These are phyloP conservation scores for Pseudogymnoascus sp. DNA, from an alignment of 2,329 filamentous ascomycete species.

Conservation along the genomic window DNA sequence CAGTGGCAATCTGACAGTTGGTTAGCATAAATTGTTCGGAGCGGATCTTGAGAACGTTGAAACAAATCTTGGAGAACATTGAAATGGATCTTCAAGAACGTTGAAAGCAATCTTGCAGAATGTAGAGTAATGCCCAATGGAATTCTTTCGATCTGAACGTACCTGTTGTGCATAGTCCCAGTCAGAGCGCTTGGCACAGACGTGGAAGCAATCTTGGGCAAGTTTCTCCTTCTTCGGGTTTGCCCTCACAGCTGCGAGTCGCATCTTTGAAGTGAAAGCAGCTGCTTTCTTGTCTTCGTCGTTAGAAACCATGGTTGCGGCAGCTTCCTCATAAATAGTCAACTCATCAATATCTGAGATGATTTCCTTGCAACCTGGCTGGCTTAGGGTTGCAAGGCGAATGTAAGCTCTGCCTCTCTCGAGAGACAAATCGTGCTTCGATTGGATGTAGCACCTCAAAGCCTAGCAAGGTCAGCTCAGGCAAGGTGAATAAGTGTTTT, in stretches of 20 bases:
- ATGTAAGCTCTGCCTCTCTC: constrained; percentile 24
- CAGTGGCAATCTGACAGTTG: constrained; percentile 22
- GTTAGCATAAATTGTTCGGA: neutral
- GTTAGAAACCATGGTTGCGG: constrained; percentile 18
- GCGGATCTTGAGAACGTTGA: constrained; percentile 15
- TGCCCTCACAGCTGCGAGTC: constrained; percentile 25
- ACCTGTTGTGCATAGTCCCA: constrained; percentile 28
- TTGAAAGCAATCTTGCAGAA: neutral
- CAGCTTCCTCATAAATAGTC: constrained; percentile 25
- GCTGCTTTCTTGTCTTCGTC: constrained; percentile 19
- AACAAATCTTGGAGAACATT: constrained; percentile 10
- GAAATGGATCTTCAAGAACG: constrained; percentile 15
- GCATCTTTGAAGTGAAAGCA: constrained; percentile 23
- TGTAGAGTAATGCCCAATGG: neutral
- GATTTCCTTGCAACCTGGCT: constrained; percentile 14
- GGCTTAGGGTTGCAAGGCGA: constrained; percentile 21
- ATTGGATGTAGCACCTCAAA: constrained; percentile 25
- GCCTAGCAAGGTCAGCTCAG: constrained; percentile 19
- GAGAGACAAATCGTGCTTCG: constrained; percentile 17
- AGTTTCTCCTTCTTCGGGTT: constrained; percentile 25
- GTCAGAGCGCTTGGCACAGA: constrained; percentile 25
- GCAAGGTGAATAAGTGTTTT: neutral
- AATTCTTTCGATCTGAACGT: neutral
- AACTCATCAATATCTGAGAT: constrained; percentile 24
- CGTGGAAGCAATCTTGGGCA: constrained; percentile 23